Base-by-base conservation (phyloP, 441 rosid species). In the Gossypium laxum region DNA sequence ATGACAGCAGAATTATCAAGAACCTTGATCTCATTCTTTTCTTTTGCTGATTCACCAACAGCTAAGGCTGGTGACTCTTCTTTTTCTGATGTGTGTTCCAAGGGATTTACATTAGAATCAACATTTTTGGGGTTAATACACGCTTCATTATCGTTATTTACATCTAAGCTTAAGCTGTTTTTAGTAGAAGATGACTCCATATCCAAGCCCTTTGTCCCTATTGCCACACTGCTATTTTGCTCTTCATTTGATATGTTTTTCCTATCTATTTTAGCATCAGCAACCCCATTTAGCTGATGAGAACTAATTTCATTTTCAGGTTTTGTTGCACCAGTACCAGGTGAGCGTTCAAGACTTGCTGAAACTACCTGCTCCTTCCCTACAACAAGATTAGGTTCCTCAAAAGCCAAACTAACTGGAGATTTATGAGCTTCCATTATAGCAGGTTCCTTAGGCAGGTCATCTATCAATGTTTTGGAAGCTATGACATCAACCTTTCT, bases 141-240 rank as follows among this genome's bases (percentile, higher is more conserved):
- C 57, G 72, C 67, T 78, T 79, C 86, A 71, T 76, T 73, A 72
- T 80, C 88, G 72, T 82, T 84, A 79, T 79, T 87, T 79, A 76
- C 84, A 78, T 81, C 90, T 71, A 85, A 75, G 74, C 79, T 78
- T 77, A 79, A 67, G 73, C 79, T 81, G 68, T 82, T 86, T 67
- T 76, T 85, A 41, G 89, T 83, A 78, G 86, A 84, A 74, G 97
- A 90, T 67, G 92, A 87, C 72, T 83, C 91, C 18, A 88, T 85
- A 79, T 91, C 91, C 74, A 88, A 80, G 65, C 79, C 82, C 81
- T 84, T 86, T 48, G 75, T 57, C 69, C 78, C 83, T 58, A 75
- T 71, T 70, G 76, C 80, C 61, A 73, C 83, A 67, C 78, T 78
- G 66, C 71, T 77, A 64, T 70, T 78, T 72, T 81, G 80, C 47